Conservation (phyloP, 2,329 filamentous ascomycete species). For the Chaetomium strumarium region DNA sequence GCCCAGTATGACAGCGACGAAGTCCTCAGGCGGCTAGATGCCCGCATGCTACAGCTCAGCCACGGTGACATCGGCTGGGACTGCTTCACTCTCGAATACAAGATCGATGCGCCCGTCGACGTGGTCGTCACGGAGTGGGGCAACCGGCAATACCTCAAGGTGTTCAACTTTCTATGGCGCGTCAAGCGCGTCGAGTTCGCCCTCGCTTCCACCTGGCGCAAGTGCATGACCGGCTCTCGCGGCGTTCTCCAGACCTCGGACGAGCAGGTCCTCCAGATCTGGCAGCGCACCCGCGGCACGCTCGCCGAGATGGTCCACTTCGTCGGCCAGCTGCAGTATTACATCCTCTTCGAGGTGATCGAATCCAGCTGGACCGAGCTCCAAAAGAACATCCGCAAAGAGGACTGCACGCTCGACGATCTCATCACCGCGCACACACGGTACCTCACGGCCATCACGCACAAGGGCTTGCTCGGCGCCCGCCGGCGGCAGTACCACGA, state of each 20-base stretch:
- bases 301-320: conserved; percentile 99
- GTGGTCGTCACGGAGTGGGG: conserved; percentile 96
- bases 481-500: conserved; percentile 41
- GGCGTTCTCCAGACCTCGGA: conserved; percentile 80
- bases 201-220: conserved; percentile 82
- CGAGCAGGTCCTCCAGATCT: conserved; percentile 63
- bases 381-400: conserved; percentile 73
- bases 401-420: conserved; percentile 88
- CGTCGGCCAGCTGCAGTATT: conserved; percentile 93
- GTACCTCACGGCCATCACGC: conserved; percentile 90
- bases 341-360: conserved; percentile 97
- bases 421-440: conserved; percentile 85
- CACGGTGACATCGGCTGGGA: conserved; percentile 99
- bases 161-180: conserved; percentile 98
- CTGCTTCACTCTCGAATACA: conserved; percentile 97
- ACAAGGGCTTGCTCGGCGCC: conserved; percentile 87
- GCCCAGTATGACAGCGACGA: conserved; percentile 93
- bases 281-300: conserved; percentile 83
- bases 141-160: conserved; percentile 92
- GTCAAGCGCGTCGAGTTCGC: conserved; percentile 97
- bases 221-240: conserved; percentile 89
- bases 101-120: conserved; percentile 92
- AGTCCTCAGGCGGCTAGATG: conserved; percentile 84
- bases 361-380: conserved; percentile 92
- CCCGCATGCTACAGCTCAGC: conserved; percentile 94